phyloP scores from a whole-genome alignment of 352 stramenopile genomes.

The Globisporangium nunn region DNA sequence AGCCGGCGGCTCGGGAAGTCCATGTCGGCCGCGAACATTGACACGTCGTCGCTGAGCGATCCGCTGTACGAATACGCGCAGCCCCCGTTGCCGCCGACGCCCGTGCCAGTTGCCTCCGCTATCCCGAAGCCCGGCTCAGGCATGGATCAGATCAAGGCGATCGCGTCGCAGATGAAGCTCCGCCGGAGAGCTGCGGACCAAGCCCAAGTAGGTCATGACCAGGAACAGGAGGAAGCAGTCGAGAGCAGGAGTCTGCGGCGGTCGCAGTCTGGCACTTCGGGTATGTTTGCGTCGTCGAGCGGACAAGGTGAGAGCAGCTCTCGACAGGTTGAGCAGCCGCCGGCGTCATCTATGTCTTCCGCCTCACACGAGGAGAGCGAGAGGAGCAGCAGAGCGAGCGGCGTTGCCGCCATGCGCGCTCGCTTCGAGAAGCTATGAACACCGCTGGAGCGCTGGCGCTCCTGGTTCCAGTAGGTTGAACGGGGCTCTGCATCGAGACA shows the following conservation, averaged over 20 bases:
- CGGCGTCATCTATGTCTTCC: no score
- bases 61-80: slow-evolving; percentile 3
- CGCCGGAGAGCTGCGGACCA: slow-evolving; percentile 22
- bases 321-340: no score
- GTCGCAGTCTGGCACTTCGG: slow-evolving; percentile 1
- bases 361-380: slow-evolving; percentile 6
- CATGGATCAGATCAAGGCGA: slow-evolving; percentile 68
- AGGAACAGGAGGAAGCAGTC: background rate
- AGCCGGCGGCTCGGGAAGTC: slow-evolving; percentile 36
- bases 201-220: background rate
- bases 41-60: slow-evolving; percentile 29
- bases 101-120: background rate
- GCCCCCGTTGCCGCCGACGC: background rate
- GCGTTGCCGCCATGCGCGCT: slow-evolving; percentile 63
- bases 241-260: slow-evolving; percentile 7
- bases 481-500: background rate
- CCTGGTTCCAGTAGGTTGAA: slow-evolving; percentile 12
- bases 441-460: slow-evolving; percentile 4
- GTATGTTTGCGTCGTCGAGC: slow-evolving; percentile 1
- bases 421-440: slow-evolving; percentile 58
- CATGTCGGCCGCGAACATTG: slow-evolving; percentile 51
- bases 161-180: slow-evolving; percentile 73
- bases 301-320: no score
- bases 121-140: slow-evolving; percentile 5
- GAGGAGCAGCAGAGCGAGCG: slow-evolving; percentile 15